Conservation (phyloP, 73 alveolate genomes). For the Paramecium sonneborni region DNA sequence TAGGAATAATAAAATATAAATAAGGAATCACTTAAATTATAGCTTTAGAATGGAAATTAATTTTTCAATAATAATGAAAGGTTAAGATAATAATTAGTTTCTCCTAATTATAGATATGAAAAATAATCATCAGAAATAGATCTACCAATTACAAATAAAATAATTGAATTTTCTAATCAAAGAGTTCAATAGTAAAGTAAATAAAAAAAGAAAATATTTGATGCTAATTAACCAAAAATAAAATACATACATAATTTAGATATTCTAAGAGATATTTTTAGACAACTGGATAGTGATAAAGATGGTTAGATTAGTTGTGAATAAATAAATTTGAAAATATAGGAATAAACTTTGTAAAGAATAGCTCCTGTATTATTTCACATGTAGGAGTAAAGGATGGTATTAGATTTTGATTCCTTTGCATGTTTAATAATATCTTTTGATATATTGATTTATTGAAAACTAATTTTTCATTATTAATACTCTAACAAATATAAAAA, state of each 20-base stretch:
- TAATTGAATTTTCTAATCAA: not conserved
- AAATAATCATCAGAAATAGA: not conserved
- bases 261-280: not conserved
- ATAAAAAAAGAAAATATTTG: not conserved
- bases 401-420: conserved; percentile 3
- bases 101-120: not conserved
- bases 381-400: conserved; percentile 1
- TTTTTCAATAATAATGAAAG: not conserved
- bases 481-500: not conserved
- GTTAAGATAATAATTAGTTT: not conserved
- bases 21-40: too few species aligned
- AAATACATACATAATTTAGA: not conserved
- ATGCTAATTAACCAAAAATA: not conserved
- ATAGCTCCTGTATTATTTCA: conserved; percentile 15
- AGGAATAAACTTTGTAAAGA: not conserved
- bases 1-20: too few species aligned
- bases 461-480: not conserved
- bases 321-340: not conserved
- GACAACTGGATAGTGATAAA: not conserved
- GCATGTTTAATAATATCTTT: not conserved
- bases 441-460: not conserved
- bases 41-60: not conserved
- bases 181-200: not conserved
- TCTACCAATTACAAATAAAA: not conserved
- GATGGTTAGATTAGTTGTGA: not conserved